Evolutionary conservation across 2,329 filamentous ascomycete species (phyloP).

Genomic region (Cladosporium sp.): DNA sequence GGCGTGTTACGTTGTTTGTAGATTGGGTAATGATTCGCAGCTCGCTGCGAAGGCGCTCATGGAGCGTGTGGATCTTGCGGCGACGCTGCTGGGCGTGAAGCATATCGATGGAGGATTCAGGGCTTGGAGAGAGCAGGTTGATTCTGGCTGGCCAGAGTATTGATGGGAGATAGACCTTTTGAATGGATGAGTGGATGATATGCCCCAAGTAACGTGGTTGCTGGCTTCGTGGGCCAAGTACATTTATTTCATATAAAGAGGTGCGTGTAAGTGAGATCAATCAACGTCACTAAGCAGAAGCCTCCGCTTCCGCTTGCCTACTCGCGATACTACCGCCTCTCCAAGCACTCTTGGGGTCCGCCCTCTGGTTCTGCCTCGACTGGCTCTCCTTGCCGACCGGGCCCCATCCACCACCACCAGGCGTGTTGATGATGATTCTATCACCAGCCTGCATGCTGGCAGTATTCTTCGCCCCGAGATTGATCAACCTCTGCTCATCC

Average conservation of each 20-base stretch:
- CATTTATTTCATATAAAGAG: background rate
- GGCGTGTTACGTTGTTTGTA: slow-evolving; percentile 56
- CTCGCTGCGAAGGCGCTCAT: slow-evolving; percentile 62
- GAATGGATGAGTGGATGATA: too few relatives aligned
- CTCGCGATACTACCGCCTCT: slow-evolving; percentile 55
- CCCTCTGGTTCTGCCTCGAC: slow-evolving; percentile 33
- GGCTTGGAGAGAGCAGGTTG: slow-evolving; percentile 68
- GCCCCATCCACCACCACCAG: slow-evolving; percentile 76
- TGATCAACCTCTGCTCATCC: slow-evolving; percentile 54
- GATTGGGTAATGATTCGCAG: slow-evolving; percentile 75
- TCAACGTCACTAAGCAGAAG: slow-evolving; percentile 29
- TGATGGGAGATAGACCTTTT: slow-evolving; percentile 36
- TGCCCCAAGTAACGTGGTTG: too few relatives aligned
- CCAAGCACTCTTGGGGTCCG: slow-evolving; percentile 59
- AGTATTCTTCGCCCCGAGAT: slow-evolving; percentile 74
- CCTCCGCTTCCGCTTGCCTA: slow-evolving; percentile 50
- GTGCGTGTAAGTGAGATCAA: background rate
- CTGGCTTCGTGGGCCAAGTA: too few relatives aligned
- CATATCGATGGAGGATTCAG: slow-evolving; percentile 68
- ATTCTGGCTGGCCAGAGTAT: slow-evolving; percentile 55
- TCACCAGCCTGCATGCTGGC: slow-evolving; percentile 72
- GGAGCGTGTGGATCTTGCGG: slow-evolving; percentile 52
- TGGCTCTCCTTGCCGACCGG: slow-evolving; percentile 53
- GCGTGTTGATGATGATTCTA: slow-evolving; percentile 70
- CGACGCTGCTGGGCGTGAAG: slow-evolving; percentile 53